Base-by-base conservation (phyloP, 371 early-diverging fungal species). In the Lichtheimia corymbifera region DNA sequence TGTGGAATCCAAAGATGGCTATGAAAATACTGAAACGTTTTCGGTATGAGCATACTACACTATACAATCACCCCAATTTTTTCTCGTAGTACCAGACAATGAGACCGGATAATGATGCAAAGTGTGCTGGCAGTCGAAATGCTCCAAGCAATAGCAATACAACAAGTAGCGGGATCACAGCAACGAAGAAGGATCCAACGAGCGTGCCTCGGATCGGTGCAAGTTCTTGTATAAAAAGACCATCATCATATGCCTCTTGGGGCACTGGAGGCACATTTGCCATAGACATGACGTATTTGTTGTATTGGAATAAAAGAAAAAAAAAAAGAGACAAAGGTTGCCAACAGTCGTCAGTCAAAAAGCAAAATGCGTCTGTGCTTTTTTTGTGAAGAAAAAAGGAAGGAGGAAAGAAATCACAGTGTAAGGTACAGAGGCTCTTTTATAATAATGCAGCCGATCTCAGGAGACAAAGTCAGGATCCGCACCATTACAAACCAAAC, bases 1-100 rank as follows among this genome's bases (percentile, higher is more conserved):
- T 81, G 58, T 78, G 72, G 76, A 78, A 81, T 5, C 60, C 82
- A 67, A 81, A 81, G 18, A 81, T 81, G 24, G 82, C 76, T 22
- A 81, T 78, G 52, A 81, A 77, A 13, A 81, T 81, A 67, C 82
- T 77, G 62, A 11, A 50, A 49, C 1, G 41, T 2, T 41, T 11
- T 54, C 6, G 7, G 40, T 41, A 30, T 15, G 17, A 58, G 69
- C 71, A 15, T 28, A 13, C 20, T 11, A 20, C 7, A 43, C 35
- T 47, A 4, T 35, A 35, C 35, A 35, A 9, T 11, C 5, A 9
- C 35, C 6, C 35, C 35, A 35, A 35, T 35, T 35, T 35, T 35
- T 35, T 35, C 35, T 35, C 35, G 13, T 18, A 42, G 57, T 71
- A 78, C 78, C 78, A 70, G n/a, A 70, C 62, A 42, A 73, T 53